Evolutionary conservation across 1,139 yeast genomes (phyloP).

Genomic region (Hyphopichia khmerensis): DNA sequence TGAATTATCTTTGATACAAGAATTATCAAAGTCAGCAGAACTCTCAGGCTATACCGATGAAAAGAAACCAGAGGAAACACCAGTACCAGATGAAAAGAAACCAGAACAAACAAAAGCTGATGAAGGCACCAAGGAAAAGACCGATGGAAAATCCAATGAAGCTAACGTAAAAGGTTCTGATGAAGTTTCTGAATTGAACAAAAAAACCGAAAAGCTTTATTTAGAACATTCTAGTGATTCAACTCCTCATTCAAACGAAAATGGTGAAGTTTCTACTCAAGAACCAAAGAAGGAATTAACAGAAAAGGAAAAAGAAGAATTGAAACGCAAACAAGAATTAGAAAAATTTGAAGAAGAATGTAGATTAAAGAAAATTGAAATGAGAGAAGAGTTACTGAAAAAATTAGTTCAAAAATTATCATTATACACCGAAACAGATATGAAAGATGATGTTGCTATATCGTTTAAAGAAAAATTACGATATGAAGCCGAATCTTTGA

Average conservation of each 20-base stretch:
- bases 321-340: conserved; percentile 57
- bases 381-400: conserved; percentile 62
- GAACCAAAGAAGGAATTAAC: conserved; percentile 13
- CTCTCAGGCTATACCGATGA: conserved; percentile 44
- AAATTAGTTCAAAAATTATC: conserved; percentile 67
- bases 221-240: background rate
- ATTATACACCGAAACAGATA: conserved; percentile 81
- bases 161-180: background rate
- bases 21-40: conserved; percentile 58
- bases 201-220: background rate
- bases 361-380: conserved; percentile 65
- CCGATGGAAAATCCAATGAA: background rate
- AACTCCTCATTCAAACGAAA: background rate
- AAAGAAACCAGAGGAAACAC: conserved; percentile 12
- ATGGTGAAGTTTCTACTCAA: background rate
- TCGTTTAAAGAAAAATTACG: conserved; percentile 71
- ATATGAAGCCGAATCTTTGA: conserved; percentile 83
- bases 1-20: conserved; percentile 62
- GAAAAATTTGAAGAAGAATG: conserved; percentile 82
- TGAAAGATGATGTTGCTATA: conserved; percentile 62
- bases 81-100: background rate
- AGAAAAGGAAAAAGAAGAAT: conserved; percentile 48
- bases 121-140: background rate
- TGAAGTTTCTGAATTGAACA: background rate
- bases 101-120: background rate